A percentile compares a stretch with the other conserved stretches of the same genome.
These are phyloP conservation scores for Ziziphus jujuba DNA, from an alignment of 306 rosid genomes.

Conservation along the genomic window DNA sequence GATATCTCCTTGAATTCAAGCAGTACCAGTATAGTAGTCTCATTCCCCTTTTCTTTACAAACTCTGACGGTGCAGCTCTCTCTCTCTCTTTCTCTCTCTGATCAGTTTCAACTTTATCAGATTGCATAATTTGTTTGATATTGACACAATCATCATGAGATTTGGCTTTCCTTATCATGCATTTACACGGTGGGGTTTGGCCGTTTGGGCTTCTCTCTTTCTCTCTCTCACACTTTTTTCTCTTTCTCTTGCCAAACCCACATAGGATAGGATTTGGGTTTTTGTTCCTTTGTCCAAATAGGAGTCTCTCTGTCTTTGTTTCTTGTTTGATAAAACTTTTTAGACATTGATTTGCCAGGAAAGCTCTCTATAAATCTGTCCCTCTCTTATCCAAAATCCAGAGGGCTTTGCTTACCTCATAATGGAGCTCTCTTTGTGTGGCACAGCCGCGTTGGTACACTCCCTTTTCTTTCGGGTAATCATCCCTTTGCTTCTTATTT, in stretches of 20 bases:
- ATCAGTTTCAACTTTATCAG: slow-evolving; percentile 54
- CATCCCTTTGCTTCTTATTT: slow-evolving; percentile 63
- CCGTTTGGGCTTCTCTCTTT: slow-evolving; percentile 19
- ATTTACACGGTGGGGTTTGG: slow-evolving; percentile 44
- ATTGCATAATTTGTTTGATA: slow-evolving; percentile 74
- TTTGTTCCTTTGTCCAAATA: slow-evolving; percentile 38
- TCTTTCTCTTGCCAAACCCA: slow-evolving; percentile 7
- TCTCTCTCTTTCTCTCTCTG: slow-evolving; percentile 34
- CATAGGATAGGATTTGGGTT: slow-evolving; percentile 12
- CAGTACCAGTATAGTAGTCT: slow-evolving; percentile 39
- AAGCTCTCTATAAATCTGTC: slow-evolving; percentile 22
- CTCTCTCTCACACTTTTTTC: slow-evolving; percentile 13
- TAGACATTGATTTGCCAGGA: slow-evolving; percentile 42
- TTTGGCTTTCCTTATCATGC: slow-evolving; percentile 85
- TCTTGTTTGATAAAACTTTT: slow-evolving; percentile 33
- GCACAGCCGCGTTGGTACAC: slow-evolving; percentile 61
- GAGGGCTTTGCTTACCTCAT: slow-evolving; percentile 71
- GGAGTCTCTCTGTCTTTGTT: slow-evolving; percentile 33
- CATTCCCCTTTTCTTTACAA: slow-evolving; percentile 43
- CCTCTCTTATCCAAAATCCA: slow-evolving; percentile 44
- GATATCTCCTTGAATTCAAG: slow-evolving; percentile 55
- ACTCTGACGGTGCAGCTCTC: slow-evolving; percentile 33
- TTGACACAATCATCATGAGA: slow-evolving; percentile 92
- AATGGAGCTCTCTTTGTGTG: slow-evolving; percentile 43
- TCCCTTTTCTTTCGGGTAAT: slow-evolving; percentile 92